A percentile compares a stretch with the other conserved stretches of the same genome.
Conservation (phyloP, 2,329 filamentous ascomycete species). For the Fusarium caatingaense region DNA sequence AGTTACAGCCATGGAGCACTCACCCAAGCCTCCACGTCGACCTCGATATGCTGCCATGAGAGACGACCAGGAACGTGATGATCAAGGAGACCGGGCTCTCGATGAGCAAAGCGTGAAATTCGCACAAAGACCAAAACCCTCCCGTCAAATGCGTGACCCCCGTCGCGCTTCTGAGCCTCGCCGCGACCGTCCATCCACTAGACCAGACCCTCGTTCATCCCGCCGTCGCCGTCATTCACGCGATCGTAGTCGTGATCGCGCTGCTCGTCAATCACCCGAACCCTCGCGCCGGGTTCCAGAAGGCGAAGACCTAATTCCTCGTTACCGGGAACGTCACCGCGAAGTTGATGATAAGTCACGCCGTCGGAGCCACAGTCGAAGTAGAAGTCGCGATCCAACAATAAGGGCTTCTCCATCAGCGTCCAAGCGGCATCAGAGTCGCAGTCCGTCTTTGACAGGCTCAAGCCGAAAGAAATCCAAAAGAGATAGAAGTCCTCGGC, state of each 20-base stretch:
- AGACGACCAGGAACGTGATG: constrained; percentile 53
- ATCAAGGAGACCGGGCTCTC: constrained; percentile 53
- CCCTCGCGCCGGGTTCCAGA: constrained; percentile 46
- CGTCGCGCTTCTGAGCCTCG: constrained; percentile 47
- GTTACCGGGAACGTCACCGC: constrained; percentile 50
- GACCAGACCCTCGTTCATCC: constrained; percentile 49
- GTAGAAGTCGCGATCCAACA: constrained; percentile 46
- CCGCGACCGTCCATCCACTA: constrained; percentile 51
- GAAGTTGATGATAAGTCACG: constrained; percentile 49
- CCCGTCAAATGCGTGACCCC: constrained; percentile 45
- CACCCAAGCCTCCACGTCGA: constrained; percentile 51
- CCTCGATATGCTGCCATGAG: constrained; percentile 57
- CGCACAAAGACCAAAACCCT: constrained; percentile 49
- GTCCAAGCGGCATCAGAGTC: constrained; percentile 57
- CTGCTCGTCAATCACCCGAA: constrained; percentile 43
- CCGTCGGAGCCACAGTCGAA: constrained; percentile 51
- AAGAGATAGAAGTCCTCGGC: constrained; percentile 52
- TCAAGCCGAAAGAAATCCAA: constrained; percentile 56
- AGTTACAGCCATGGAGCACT: constrained; percentile 47
- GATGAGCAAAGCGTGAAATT: constrained; percentile 50
- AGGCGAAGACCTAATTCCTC: constrained; percentile 54
- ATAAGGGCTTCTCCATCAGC: constrained; percentile 53
- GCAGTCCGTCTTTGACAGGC: constrained; percentile 54
- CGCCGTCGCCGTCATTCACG: constrained; percentile 54
- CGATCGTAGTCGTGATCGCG: constrained; percentile 53